A percentile compares a stretch with the other conserved stretches of the same genome.
Conservation (phyloP, 1,139 yeast species). For the Lodderomyces theae region DNA sequence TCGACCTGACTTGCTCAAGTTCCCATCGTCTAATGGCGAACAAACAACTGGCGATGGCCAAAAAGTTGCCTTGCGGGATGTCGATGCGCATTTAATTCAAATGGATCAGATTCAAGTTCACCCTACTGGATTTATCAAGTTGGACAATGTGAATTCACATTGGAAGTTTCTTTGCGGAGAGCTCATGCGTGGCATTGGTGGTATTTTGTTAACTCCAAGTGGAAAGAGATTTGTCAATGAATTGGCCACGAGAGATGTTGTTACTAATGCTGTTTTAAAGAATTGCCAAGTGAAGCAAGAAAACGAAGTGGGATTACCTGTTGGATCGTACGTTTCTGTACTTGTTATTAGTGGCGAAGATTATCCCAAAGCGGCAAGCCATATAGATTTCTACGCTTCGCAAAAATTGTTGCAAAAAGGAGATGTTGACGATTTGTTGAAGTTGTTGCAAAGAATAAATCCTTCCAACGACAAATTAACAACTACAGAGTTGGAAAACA, state of each 20-base stretch:
- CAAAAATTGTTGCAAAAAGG: constrained; percentile 30
- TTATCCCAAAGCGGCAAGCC: constrained; percentile 25
- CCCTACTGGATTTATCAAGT: constrained; percentile 38
- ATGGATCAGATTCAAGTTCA: constrained; percentile 40
- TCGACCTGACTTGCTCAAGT: constrained; percentile 31
- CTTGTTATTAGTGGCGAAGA: constrained; percentile 28
- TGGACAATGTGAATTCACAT: constrained; percentile 17
- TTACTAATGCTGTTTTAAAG: constrained; percentile 25
- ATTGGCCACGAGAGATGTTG: constrained; percentile 31
- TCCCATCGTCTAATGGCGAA: constrained; percentile 37
- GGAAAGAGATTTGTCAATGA: constrained; percentile 38
- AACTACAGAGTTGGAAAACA: constrained; percentile 11
- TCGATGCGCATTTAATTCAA: constrained; percentile 30
- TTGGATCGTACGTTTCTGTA: constrained; percentile 20
- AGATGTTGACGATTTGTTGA: constrained; percentile 19
- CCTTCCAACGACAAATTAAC: constrained; percentile 14
- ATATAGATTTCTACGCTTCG: constrained; percentile 30
- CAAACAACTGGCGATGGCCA: constrained; percentile 41
- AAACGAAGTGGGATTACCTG: constrained; percentile 12
- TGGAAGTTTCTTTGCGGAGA: constrained; percentile 41
- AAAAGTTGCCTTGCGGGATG: constrained; percentile 31
- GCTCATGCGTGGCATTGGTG: constrained; percentile 37
- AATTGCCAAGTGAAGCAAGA: constrained; percentile 20
- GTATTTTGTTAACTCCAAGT: constrained; percentile 32
- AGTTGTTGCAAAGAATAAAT: constrained; percentile 16